Conservation (phyloP, 129 eudicot genomes). For the Helianthus tuberosus region DNA sequence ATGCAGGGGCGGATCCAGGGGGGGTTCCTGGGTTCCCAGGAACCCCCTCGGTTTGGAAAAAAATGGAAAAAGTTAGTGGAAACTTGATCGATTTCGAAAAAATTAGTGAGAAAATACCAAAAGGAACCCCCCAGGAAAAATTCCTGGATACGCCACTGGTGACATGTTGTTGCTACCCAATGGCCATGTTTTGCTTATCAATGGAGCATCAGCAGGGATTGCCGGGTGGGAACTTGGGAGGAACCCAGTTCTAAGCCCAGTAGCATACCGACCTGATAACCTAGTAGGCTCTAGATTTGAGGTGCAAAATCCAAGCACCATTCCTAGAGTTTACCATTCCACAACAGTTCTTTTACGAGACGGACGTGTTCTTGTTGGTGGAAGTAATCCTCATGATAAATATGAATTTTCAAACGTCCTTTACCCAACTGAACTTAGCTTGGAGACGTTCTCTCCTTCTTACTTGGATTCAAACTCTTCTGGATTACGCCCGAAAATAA, state of each 20-base stretch:
- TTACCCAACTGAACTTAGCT: neutral
- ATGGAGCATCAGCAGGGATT: neutral
- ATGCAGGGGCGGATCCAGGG: too few relatives aligned
- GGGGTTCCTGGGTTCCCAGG: too few relatives aligned
- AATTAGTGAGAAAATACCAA: too few relatives aligned
- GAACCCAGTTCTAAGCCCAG: neutral
- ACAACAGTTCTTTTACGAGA: neutral
- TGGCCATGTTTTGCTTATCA: neutral
- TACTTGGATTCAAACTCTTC: slow-evolving; percentile 1
- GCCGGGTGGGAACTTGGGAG: slow-evolving; percentile 1
- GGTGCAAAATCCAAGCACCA: neutral
- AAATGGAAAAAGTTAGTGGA: too few relatives aligned
- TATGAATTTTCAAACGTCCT: neutral
- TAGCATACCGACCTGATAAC: neutral
- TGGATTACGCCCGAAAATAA: neutral
- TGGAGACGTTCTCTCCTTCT: neutral
- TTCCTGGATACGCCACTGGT: too few relatives aligned
- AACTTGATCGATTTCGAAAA: too few relatives aligned
- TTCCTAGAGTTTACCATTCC: neutral
- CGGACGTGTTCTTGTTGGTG: slow-evolving; percentile 5
- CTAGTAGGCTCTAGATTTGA: neutral
- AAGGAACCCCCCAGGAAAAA: too few relatives aligned
- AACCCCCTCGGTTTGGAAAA: too few relatives aligned
- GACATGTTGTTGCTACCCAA: slow-evolving; percentile 16
- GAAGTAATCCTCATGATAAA: neutral